Conservation (phyloP, 2,329 filamentous ascomycete genomes). For the Ophiostoma sp. region DNA sequence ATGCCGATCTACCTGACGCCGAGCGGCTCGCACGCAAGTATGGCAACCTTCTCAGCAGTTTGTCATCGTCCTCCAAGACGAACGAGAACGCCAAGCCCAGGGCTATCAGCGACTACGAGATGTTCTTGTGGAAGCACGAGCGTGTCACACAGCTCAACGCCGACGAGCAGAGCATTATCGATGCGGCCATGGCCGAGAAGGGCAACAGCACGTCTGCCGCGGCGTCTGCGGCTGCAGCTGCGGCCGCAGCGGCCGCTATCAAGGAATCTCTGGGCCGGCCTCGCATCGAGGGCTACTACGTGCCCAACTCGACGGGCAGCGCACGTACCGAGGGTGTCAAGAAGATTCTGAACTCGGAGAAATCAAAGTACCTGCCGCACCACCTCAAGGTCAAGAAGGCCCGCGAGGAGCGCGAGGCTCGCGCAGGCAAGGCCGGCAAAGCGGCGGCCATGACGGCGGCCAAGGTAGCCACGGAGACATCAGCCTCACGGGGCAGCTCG, state of each 20-base stretch:
- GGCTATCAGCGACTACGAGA: slow-evolving; percentile 35
- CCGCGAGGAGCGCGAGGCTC: slow-evolving; percentile 85
- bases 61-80: background rate
- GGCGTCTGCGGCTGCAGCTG: slow-evolving; percentile 30
- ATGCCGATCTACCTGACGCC: slow-evolving; percentile 51
- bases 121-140: slow-evolving; percentile 60
- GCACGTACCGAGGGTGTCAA: slow-evolving; percentile 91
- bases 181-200: slow-evolving; percentile 22
- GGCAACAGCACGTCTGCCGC: slow-evolving; percentile 28
- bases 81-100: background rate
- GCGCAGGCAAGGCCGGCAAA: slow-evolving; percentile 62
- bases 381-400: slow-evolving; percentile 94
- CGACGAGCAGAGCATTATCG: slow-evolving; percentile 31
- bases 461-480: slow-evolving; percentile 75
- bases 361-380: slow-evolving; percentile 96
- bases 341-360: slow-evolving; percentile 95
- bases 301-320: slow-evolving; percentile 79
- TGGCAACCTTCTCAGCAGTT: background rate
- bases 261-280: slow-evolving; percentile 33
- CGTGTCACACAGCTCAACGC: slow-evolving; percentile 58
- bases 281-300: slow-evolving; percentile 69
- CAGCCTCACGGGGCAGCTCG: slow-evolving; percentile 75
- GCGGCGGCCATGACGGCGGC: slow-evolving; percentile 68
- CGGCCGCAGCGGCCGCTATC: slow-evolving; percentile 31
- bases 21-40: slow-evolving; percentile 52